Evolutionary conservation across 176 grass and related monocot genomes (phyloP), one percentile per base, ranked within the genome.

Genomic region (Tillandsia fasciculata): DNA sequence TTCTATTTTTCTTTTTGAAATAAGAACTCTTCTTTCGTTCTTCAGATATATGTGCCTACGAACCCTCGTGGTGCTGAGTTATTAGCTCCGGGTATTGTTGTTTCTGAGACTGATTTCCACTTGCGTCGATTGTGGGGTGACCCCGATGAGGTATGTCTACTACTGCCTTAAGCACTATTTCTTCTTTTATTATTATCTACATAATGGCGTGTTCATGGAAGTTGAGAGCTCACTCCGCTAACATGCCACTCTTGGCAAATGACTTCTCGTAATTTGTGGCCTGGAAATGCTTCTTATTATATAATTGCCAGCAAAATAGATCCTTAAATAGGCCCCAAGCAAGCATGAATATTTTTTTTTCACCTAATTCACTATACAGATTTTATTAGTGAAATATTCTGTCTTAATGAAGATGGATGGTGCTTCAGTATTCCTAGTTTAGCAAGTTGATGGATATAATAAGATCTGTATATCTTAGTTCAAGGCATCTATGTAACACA

Each of bases 111-210:
- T 8, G 87, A 90, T 56, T 53, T 86, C 75, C 81, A 83, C 29
- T 56, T 73, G 3, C 80, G 83, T 14, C 67, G 87, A 26, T 76
- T 84, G 10, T 87, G 88, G 88, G 84, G 88, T 59, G 48, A 80
- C 12, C 80, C 83, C 26, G 58, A 17, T 14, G 70, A 87, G 66
- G 84, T 86, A 66, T 52, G 14, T 18, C 12, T 59, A 59, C 22
- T 17, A 18, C 20, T 59, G 20, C n/a, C 54, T 59, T 1, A 59
- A 12, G 20, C 14, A 59, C 15, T 59, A 59, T 15, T 17, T 14
- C 9, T 18, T 59, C 9, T 18, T 59, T 59, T 17, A 59, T 59
- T 17, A 17, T 59, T 17, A 18, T 59, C 33, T 42, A 42, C 28
- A 57, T 18, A 57, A 57, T 57, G 17, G 17, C 12, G 20, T 59